Conservation (phyloP, 768 basidiomycete species). For the Lentinula aciculospora region DNA sequence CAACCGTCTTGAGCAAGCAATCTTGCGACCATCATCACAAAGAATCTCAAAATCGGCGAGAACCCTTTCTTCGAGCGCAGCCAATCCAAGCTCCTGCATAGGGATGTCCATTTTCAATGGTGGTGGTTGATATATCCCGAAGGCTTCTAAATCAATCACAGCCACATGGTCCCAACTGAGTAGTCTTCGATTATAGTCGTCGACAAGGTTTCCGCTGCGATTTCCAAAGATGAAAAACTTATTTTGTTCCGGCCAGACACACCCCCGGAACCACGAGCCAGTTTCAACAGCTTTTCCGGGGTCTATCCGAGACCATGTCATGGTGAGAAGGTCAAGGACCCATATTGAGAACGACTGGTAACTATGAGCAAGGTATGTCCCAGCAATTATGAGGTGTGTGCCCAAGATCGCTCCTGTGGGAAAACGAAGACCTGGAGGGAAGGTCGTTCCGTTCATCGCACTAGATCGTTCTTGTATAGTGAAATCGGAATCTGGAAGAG, state of each 20-base stretch:
- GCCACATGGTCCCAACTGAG: slow-evolving; percentile 92
- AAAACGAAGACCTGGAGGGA: slow-evolving; percentile 94
- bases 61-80: slow-evolving; percentile 73
- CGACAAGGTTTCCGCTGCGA: slow-evolving; percentile 78
- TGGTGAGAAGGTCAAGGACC: slow-evolving; percentile 80
- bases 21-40: slow-evolving; percentile 83
- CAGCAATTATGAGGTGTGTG: slow-evolving; percentile 87
- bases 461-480: slow-evolving; percentile 75
- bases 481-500: slow-evolving; percentile 70
- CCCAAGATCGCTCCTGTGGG: slow-evolving; percentile 92
- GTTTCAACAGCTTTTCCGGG: slow-evolving; percentile 78
- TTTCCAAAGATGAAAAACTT: slow-evolving; percentile 92
- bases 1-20: slow-evolving; percentile 78
- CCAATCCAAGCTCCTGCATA: slow-evolving; percentile 82
- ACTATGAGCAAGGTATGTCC: slow-evolving; percentile 91
- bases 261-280: slow-evolving; percentile 94
- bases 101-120: slow-evolving; percentile 54
- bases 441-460: slow-evolving; percentile 73
- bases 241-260: slow-evolving; percentile 80
- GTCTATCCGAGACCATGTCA: slow-evolving; percentile 87
- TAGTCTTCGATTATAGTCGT: slow-evolving; percentile 88
- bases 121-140: slow-evolving; percentile 93
- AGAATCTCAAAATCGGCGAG: slow-evolving; percentile 91
- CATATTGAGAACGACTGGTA: slow-evolving; percentile 96
- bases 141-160: slow-evolving; percentile 87